Evolutionary conservation across 2,329 filamentous ascomycete genomes (phyloP).

Genomic region (Diaporthe humulicola): DNA sequence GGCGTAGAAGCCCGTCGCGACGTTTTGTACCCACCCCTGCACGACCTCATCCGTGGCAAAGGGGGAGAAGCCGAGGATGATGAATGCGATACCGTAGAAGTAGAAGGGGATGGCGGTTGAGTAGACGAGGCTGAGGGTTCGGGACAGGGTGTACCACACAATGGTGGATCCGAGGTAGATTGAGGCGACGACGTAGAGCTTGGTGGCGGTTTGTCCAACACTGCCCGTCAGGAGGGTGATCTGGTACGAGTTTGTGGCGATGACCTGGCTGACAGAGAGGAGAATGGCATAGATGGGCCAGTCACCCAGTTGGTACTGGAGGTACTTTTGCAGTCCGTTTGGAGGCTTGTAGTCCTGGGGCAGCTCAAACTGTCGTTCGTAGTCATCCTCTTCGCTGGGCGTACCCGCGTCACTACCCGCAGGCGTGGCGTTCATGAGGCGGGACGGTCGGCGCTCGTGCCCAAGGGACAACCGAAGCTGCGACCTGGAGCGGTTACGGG

Average conservation of each 20-base stretch:
- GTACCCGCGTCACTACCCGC: conserved; percentile 42
- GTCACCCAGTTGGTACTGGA: conserved; percentile 58
- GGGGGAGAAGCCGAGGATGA: conserved; percentile 70
- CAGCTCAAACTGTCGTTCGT: conserved; percentile 39
- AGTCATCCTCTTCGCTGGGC: conserved; percentile 26
- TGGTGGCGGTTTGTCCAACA: conserved; percentile 67
- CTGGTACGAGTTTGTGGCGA: conserved; percentile 74
- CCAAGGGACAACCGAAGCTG: conserved; percentile 37
- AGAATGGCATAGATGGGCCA: conserved; percentile 73
- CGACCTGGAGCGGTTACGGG: conserved; percentile 52
- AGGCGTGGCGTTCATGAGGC: conserved; percentile 26
- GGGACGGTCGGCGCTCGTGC: conserved; percentile 14
- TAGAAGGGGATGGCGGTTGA: conserved; percentile 69
- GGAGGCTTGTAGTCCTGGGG: conserved; percentile 65
- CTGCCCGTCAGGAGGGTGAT: conserved; percentile 74
- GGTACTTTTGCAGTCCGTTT: conserved; percentile 65
- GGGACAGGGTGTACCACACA: conserved; percentile 72
- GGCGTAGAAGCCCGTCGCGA: conserved; percentile 72
- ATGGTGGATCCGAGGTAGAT: conserved; percentile 69
- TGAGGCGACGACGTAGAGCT: conserved; percentile 69
- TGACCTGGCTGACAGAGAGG: conserved; percentile 71
- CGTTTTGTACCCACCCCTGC: conserved; percentile 67
- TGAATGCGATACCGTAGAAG: conserved; percentile 71
- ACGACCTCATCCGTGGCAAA: conserved; percentile 55
- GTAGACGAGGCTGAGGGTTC: conserved; percentile 65